Percentiles rank a stretch among this genome's conserved stretches.
Evolutionary conservation across 148 eudicot genomes (phyloP).

Genomic region (Silene conica): DNA sequence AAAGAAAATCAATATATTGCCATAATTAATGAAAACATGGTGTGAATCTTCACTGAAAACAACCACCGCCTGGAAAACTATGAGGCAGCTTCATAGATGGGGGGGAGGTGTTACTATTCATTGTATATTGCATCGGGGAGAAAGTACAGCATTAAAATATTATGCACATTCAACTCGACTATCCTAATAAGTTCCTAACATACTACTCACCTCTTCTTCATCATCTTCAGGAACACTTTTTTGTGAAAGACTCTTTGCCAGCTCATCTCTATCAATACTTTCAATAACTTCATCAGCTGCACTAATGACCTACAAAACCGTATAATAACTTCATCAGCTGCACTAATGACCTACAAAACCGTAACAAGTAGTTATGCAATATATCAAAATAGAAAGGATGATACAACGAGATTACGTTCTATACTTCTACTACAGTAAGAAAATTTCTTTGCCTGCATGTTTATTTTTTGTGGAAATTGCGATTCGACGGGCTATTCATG

Average conservation of each 20-base stretch:
- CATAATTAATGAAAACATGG: no score
- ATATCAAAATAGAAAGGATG: neutral
- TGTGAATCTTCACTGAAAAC: no score
- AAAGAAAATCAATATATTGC: no score
- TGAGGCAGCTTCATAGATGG: no score
- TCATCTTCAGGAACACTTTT: conserved; percentile 90
- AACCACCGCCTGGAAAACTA: no score
- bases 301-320: conserved; percentile 50
- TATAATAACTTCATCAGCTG: conserved; percentile 79
- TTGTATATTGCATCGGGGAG: neutral
- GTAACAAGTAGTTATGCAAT: conserved; percentile 3
- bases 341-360: conserved; percentile 56
- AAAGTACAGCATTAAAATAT: neutral
- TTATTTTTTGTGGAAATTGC: neutral
- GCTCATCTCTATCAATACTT: conserved; percentile 74
- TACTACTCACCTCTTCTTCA: conserved; percentile 62
- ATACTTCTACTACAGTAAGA: neutral
- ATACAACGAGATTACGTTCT: neutral
- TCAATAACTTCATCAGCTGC: conserved; percentile 87
- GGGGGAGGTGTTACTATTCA: neutral
- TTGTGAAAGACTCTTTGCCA: conserved; percentile 67
- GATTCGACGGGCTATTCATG: no score
- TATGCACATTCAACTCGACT: neutral
- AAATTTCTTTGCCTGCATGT: neutral
- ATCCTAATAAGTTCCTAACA: neutral